Base-by-base conservation (phyloP, 306 rosid genomes). In the Trifolium subterraneum region DNA sequence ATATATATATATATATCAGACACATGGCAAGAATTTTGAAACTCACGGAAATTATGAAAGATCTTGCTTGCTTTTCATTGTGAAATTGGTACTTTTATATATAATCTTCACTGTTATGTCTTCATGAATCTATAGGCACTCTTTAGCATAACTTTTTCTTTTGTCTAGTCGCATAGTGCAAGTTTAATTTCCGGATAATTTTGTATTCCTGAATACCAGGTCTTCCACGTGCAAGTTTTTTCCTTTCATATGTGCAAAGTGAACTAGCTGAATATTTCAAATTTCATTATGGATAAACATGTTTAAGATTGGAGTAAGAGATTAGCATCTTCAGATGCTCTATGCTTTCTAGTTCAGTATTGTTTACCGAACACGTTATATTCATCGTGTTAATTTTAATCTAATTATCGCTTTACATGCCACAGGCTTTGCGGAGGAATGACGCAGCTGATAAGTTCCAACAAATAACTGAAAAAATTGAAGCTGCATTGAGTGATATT, bases 351-450 rank as follows among this genome's bases (percentile, higher is more conserved):
- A 22, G 12, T 27, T 59, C 38, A 1, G 19, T 29, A 29, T 29
- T 29, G 41, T 60, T 60, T 29, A 14, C 39, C 65, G 2, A 60
- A 14, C 20, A 60, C n/a, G 42, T 60, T 58, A 60, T 31, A 13
- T 29, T 60, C 31, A 64, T 71, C 68, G 29, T 33, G 59, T 66
- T 61, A 9, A 48, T 62, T 55, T 78, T 78, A 15, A 64, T 42
- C 70, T 58, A 73, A 54, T 54, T 41, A 56, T 15, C 61, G 70
- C 42, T 79, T 64, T 65, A 45, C 65, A 70, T 39, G 23, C 74
- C 7, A 33, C 71, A 95, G 99, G 99, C 96, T 75, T 79, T 87
- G 80, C 72, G 4, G 62, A 80, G 83, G 77, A 93, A 84, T 56
- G 88, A 86, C 65, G 75, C 72, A 27, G 79, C 80, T 25, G 84